Base-by-base conservation (phyloP, 1,284 basidiomycete genomes). In the Tylopilus sp. region DNA sequence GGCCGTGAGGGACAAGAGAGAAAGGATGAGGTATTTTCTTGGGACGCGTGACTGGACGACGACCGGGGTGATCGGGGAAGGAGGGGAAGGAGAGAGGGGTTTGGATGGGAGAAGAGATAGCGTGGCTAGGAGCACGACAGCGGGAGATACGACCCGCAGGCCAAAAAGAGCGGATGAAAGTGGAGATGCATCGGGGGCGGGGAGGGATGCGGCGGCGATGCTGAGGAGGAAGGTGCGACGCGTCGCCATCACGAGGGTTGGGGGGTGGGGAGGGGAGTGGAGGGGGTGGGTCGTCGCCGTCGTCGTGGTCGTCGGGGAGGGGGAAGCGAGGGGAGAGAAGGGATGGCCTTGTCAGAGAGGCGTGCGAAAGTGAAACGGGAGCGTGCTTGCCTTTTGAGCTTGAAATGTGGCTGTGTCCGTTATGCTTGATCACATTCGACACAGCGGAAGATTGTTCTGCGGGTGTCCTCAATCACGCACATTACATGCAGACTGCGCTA, bases 31-130 rank as follows among this genome's bases (percentile, higher is more conserved):
- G 44, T 78, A 77, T 50, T 85, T 80, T 65, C 90, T 84, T 39
- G 89, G 89, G 48, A 81, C 71, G 49, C 74, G 73, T 53, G 79
- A 76, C 48, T 84, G 78, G 60, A 89, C 79, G 65, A 91, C 81
- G 64, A 91, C 87, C 41, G 83, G 70, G 19, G 81, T 86, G 61
- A 90, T 88, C 50, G 82, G 78, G 36, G 82, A 84, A 9, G 78
- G 75, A 6, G 76, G 72, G 15, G 63, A 57, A 5, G 80, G 75
- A 10, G 70, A 62, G n/a, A 70, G 59, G 26, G 77, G 72, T 51
- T 73, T 74, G 34, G 75, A 66, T 48, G 76, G 69, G 54, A 86
- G 56, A 46, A 89, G 73, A 52, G 84, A 81, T 49, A 86, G 62
- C 15, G 81, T 71, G 16, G 80, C 66, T 44, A 86, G 68, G 43